phyloP scores from a whole-genome alignment of 768 basidiomycete species.

The Lactarius trivialis region DNA sequence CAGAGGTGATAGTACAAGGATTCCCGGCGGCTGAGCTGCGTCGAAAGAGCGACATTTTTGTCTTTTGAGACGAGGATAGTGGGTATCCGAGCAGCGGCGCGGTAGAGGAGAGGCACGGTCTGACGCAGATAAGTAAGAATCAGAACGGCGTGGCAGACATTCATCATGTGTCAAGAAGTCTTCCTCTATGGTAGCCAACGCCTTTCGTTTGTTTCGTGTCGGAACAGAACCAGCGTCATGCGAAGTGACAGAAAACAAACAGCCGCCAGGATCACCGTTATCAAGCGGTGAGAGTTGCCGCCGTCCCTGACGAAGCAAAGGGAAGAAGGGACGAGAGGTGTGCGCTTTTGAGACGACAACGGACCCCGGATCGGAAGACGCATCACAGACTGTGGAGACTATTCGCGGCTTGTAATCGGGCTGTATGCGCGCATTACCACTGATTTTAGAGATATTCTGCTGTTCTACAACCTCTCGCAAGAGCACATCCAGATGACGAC shows the following conservation, averaged over 20 bases:
- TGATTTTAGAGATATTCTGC: neutral
- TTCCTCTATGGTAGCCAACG: neutral
- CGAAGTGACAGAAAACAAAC: neutral
- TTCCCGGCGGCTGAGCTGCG: neutral
- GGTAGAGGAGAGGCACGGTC: neutral
- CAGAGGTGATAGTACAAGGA: neutral
- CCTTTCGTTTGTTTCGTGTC: constrained; percentile 8
- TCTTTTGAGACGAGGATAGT: constrained; percentile 1
- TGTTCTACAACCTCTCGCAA: constrained; percentile 2
- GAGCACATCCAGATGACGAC: neutral
- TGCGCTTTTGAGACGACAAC: neutral
- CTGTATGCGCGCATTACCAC: constrained; percentile 4
- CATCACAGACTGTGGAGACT: neutral
- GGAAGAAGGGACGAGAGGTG: neutral
- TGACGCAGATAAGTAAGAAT: constrained; percentile 10
- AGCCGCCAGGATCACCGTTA: neutral
- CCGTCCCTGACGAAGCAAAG: neutral
- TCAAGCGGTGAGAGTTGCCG: neutral
- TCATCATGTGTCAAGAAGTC: neutral
- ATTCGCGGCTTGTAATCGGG: neutral
- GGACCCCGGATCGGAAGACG: neutral
- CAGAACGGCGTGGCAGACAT: neutral
- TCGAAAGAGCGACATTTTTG: constrained; percentile 3
- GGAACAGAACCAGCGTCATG: neutral
- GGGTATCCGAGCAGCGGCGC: neutral